phyloP scores from a whole-genome alignment of 176 grass and related monocot species.

The Miscanthus lutarioriparius region DNA sequence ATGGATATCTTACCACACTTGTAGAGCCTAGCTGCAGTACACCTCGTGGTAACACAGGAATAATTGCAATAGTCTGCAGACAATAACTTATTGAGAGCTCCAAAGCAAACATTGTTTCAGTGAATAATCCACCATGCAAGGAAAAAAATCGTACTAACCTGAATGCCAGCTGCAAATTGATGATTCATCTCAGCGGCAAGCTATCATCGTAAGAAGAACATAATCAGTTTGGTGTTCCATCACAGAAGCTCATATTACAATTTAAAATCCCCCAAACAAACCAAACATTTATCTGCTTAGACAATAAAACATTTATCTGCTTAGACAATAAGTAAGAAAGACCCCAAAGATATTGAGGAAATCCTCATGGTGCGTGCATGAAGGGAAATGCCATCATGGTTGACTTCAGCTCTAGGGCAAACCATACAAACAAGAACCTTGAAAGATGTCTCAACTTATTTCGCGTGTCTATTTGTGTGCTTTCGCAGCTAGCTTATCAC shows the following conservation, averaged over 20 bases:
- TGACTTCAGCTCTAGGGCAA: conserved; percentile 24
- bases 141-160: conserved; percentile 39
- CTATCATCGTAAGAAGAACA: conserved; percentile 33
- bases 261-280: conserved; percentile 21
- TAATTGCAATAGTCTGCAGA: conserved; percentile 73
- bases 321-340: conserved; percentile 10
- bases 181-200: conserved; percentile 61
- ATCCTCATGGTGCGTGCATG: not conserved
- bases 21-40: conserved; percentile 76
- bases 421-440: conserved; percentile 5
- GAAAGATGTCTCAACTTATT: conserved; percentile 7
- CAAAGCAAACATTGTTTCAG: not conserved
- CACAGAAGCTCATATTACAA: not conserved
- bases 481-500: conserved; percentile 42
- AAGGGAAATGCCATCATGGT: not conserved
- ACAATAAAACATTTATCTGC: too few relatives aligned
- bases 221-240: conserved; percentile 28
- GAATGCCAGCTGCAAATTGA: conserved; percentile 63
- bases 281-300: conserved; percentile 2
- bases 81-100: conserved; percentile 33
- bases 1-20: conserved; percentile 55
- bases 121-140: conserved; percentile 24
- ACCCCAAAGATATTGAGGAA: not conserved
- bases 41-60: conserved; percentile 78
- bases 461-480: conserved; percentile 29